Percentiles rank a stretch among this genome's conserved stretches.
phyloP scores from a whole-genome alignment of 768 basidiomycete genomes.

The Chalciporus sphaerocephalus region DNA sequence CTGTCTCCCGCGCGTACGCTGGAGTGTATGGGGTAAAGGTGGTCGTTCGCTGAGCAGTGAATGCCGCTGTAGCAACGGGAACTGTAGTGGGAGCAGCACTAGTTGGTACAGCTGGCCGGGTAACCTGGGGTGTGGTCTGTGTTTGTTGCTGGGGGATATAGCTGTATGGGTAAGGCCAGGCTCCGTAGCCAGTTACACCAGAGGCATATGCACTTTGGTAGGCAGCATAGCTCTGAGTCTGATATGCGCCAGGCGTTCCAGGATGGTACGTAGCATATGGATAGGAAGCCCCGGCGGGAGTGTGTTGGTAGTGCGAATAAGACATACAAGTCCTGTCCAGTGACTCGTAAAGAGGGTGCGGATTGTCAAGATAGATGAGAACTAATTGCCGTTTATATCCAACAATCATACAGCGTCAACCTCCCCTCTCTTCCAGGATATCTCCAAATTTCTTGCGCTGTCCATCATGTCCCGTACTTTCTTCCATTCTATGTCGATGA shows the following conservation, averaged over 20 bases:
- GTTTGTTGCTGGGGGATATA: conserved; percentile 45
- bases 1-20: conserved; percentile 46
- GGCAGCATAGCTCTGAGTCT: conserved; percentile 47
- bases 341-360: background rate
- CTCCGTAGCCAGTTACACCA: conserved; percentile 63
- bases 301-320: conserved; percentile 35
- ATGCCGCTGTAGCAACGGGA: conserved; percentile 28
- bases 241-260: conserved; percentile 43
- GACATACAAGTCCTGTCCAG: conserved; percentile 20
- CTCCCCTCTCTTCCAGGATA: conserved; percentile 44
- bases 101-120: conserved; percentile 28
- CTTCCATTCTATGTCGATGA: conserved; percentile 68
- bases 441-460: conserved; percentile 60
- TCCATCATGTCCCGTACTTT: conserved; percentile 73
- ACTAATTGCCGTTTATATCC: background rate
- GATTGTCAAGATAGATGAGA: background rate
- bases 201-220: conserved; percentile 49
- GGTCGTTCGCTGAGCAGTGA: conserved; percentile 36
- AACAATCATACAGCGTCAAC: conserved; percentile 12
- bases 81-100: conserved; percentile 26
- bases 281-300: conserved; percentile 51
- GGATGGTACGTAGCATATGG: conserved; percentile 61
- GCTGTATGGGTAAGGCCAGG: conserved; percentile 67
- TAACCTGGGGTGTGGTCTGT: conserved; percentile 23
- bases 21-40: conserved; percentile 59